These are phyloP conservation scores for Collybia nuda DNA, from an alignment of 768 basidiomycete species.

Conservation along the genomic window DNA sequence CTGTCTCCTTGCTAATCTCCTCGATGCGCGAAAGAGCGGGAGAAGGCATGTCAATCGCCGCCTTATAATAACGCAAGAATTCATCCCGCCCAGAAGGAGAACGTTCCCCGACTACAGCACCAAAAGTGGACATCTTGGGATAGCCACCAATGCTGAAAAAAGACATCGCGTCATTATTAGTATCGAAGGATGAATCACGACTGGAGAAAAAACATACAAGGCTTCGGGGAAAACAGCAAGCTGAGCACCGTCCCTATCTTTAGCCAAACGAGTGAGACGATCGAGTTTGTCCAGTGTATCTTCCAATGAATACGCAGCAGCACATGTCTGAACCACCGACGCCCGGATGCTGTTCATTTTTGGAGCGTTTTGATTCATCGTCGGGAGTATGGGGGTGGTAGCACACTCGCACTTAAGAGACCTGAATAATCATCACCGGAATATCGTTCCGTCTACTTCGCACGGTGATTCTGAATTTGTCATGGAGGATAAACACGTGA, in stretches of 20 bases:
- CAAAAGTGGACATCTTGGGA: conserved; percentile 57
- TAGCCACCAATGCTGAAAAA: conserved; percentile 44
- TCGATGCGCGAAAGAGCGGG: conserved; percentile 47
- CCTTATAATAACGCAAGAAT: conserved; percentile 50
- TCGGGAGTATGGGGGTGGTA: too few relatives aligned
- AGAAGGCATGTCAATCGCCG: conserved; percentile 59
- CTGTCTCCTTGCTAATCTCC: conserved; percentile 42
- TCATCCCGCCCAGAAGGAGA: conserved; percentile 54
- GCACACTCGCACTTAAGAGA: too few relatives aligned
- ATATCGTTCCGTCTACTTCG: too few relatives aligned
- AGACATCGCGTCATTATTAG: background rate
- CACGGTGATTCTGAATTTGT: too few relatives aligned
- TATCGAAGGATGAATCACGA: too few relatives aligned
- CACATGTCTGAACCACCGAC: conserved; percentile 54
- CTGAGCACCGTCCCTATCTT: conserved; percentile 44
- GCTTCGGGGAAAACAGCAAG: conserved; percentile 59
- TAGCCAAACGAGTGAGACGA: conserved; percentile 40
- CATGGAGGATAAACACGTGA: too few relatives aligned
- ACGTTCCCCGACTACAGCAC: conserved; percentile 49
- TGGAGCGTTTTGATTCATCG: too few relatives aligned
- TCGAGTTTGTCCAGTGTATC: conserved; percentile 53
- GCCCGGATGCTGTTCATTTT: conserved; percentile 24
- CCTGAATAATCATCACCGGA: too few relatives aligned
- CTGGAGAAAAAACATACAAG: conserved; percentile 38
- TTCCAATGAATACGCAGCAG: conserved; percentile 41